phyloP scores from a whole-genome alignment of 2,329 filamentous ascomycete species.

The Colletotrichum caudatum region DNA sequence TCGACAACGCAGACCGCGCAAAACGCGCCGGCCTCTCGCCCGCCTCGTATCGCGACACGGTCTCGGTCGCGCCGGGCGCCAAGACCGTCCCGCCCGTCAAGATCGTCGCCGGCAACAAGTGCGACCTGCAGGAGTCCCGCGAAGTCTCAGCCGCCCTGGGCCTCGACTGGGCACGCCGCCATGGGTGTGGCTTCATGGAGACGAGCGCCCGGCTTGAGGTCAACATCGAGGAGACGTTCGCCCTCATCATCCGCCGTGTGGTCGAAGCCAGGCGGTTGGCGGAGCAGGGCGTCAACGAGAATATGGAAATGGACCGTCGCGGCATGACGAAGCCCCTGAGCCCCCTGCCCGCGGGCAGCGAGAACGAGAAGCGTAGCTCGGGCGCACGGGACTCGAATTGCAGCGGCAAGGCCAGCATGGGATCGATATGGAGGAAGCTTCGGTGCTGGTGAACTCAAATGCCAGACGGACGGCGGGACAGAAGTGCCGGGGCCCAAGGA shows the following conservation, averaged over 20 bases:
- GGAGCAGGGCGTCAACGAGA: slow-evolving; percentile 59
- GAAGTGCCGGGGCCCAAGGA: too few species aligned
- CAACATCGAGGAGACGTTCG: slow-evolving; percentile 91
- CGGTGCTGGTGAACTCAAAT: slow-evolving; percentile 62
- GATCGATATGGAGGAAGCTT: slow-evolving; percentile 67
- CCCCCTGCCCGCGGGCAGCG: slow-evolving; percentile 57
- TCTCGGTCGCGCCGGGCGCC: slow-evolving; percentile 52
- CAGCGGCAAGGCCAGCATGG: slow-evolving; percentile 57
- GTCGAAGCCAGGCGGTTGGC: slow-evolving; percentile 67
- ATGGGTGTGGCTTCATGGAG: slow-evolving; percentile 89
- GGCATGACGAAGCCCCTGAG: slow-evolving; percentile 70
- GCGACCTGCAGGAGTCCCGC: slow-evolving; percentile 78
- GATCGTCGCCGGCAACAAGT: slow-evolving; percentile 89
- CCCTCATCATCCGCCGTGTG: slow-evolving; percentile 72
- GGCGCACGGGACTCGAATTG: slow-evolving; percentile 59
- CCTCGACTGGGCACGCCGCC: slow-evolving; percentile 79
- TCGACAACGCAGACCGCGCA: slow-evolving; percentile 71
- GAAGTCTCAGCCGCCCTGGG: slow-evolving; percentile 77
- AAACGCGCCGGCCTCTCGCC: slow-evolving; percentile 56
- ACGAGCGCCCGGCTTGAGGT: slow-evolving; percentile 86
- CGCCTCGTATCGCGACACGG: slow-evolving; percentile 46
- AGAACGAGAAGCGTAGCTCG: slow-evolving; percentile 60
- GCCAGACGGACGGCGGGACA: not conserved
- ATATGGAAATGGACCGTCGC: slow-evolving; percentile 59
- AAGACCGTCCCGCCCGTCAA: slow-evolving; percentile 78